phyloP scores from a whole-genome alignment of 2,329 filamentous ascomycete species.

The Endoconidiophora polonica region DNA sequence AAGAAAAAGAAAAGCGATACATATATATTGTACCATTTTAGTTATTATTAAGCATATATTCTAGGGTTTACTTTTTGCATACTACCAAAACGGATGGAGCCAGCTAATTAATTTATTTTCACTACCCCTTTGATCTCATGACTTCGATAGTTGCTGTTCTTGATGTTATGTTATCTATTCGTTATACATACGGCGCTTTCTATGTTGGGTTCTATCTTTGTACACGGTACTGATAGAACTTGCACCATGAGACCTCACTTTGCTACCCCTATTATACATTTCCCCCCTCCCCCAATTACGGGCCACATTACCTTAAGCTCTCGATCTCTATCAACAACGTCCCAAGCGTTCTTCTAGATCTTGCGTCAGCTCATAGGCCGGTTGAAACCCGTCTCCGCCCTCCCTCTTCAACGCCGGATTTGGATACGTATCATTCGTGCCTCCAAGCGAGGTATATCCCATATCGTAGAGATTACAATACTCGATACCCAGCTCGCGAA shows the following conservation, averaged over 20 bases:
- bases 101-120: conserved; percentile 6
- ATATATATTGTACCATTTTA: conserved; percentile 5
- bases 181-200: too few species aligned
- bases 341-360: conserved; percentile 69
- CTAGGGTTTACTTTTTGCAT: conserved; percentile 16
- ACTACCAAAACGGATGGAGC: conserved; percentile 11
- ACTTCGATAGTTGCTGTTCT: too few species aligned
- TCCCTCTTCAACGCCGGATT: conserved; percentile 53
- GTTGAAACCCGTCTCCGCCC: conserved; percentile 34
- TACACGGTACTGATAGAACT: too few species aligned
- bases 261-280: neutral
- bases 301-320: neutral
- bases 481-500: conserved; percentile 58
- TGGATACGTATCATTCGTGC: conserved; percentile 71
- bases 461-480: conserved; percentile 78
- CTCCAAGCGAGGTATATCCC: conserved; percentile 86
- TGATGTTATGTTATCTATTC: too few species aligned
- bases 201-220: too few species aligned
- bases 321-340: conserved; percentile 29
- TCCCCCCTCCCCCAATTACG: too few species aligned
- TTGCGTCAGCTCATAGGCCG: conserved; percentile 58
- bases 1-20: neutral
- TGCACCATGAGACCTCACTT: neutral
- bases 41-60: conserved; percentile 16
- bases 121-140: too few species aligned